A percentile compares a stretch with the other conserved stretches of the same genome.
Conservation (phyloP, 2,329 filamentous ascomycete genomes). For the Aspergillus calidoustus region DNA sequence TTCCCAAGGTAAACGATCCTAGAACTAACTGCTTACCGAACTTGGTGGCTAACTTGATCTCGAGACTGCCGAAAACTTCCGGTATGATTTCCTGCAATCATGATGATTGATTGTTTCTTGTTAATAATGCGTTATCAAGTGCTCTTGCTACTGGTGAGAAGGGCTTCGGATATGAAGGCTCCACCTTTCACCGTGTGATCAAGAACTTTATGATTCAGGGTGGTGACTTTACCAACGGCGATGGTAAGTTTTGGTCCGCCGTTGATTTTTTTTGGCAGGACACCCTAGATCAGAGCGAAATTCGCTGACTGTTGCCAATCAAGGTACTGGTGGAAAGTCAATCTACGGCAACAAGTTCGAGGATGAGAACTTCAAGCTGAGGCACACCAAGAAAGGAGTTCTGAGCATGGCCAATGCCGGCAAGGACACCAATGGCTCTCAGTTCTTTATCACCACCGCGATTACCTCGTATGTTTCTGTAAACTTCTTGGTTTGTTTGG, state of each 20-base stretch:
- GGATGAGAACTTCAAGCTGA: conserved; percentile 74
- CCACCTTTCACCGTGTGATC: conserved; percentile 72
- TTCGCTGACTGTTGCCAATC: conserved; percentile 4
- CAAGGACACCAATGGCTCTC: conserved; percentile 67
- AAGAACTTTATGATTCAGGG: conserved; percentile 74
- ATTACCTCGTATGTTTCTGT: conserved; percentile 52
- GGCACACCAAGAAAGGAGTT: conserved; percentile 67
- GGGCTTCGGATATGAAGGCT: conserved; percentile 69
- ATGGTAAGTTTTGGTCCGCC: conserved; percentile 46
- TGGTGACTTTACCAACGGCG: conserved; percentile 68
- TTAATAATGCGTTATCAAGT: conserved; percentile 30
- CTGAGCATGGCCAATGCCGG: conserved; percentile 70
- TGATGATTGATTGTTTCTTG: not conserved
- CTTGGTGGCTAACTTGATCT: not conserved
- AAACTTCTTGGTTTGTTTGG: not conserved
- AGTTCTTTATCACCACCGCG: conserved; percentile 70
- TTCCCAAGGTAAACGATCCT: conserved; percentile 60
- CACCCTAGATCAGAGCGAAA: not conserved
- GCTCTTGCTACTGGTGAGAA: conserved; percentile 69
- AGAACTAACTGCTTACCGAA: not conserved
- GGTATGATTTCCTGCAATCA: conserved; percentile 41
- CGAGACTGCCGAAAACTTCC: conserved; percentile 68
- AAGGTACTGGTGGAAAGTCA: conserved; percentile 68
- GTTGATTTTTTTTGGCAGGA: not conserved
- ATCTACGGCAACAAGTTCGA: conserved; percentile 70